phyloP scores from a whole-genome alignment of 495 filamentous ascomycete species.

The Cudoniella acicularis region DNA sequence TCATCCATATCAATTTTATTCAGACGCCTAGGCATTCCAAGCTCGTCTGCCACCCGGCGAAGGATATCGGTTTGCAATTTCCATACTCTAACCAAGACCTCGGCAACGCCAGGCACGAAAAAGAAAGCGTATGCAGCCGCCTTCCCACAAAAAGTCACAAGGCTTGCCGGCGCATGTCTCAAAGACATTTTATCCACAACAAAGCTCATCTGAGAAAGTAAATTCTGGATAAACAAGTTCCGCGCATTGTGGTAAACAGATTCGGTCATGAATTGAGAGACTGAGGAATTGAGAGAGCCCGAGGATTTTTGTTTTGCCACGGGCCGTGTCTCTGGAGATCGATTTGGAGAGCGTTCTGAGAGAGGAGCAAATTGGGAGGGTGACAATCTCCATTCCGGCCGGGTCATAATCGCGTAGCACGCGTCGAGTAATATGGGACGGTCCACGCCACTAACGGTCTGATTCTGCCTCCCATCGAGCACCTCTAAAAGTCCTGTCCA shows the following conservation, averaged over 20 bases:
- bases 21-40: conserved; percentile 45
- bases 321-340: conserved; percentile 24
- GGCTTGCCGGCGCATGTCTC: conserved; percentile 81
- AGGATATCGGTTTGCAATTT: conserved; percentile 60
- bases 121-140: conserved; percentile 95
- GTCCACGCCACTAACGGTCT: conserved; percentile 71
- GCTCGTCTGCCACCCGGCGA: conserved; percentile 66
- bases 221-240: conserved; percentile 82
- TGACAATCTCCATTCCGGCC: conserved; percentile 84
- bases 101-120: conserved; percentile 86
- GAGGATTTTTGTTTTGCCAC: conserved; percentile 39
- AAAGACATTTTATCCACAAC: conserved; percentile 84
- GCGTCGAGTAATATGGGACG: conserved; percentile 81
- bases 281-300: conserved; percentile 53
- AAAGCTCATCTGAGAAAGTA: conserved; percentile 81
- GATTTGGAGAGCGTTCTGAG: conserved; percentile 31
- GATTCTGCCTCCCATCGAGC: conserved; percentile 61
- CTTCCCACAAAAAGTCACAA: conserved; percentile 93
- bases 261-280: conserved; percentile 78
- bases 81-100: conserved; percentile 84
- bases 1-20: conserved; percentile 48
- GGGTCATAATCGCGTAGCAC: conserved; percentile 79
- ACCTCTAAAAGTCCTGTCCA: conserved; percentile 89
- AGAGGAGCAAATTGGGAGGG: conserved; percentile 62
- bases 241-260: conserved; percentile 93